Evolutionary conservation across 345 rosid species (phyloP).

Genomic region (Syzygium oleosum): DNA sequence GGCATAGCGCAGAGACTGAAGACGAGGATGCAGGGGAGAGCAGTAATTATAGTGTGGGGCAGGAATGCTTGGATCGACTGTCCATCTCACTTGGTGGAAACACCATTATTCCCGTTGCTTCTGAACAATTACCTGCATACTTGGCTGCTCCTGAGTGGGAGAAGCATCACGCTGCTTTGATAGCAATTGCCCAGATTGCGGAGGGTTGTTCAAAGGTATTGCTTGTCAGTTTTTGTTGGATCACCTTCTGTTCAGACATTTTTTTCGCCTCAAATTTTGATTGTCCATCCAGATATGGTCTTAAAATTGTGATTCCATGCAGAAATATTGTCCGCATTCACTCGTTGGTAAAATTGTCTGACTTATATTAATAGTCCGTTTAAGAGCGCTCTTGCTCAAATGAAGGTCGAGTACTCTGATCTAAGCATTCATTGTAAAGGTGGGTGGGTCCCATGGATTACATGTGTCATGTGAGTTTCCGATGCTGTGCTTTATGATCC

Average conservation of each 20-base stretch:
- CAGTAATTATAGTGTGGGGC: constrained; percentile 87
- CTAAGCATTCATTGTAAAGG: not conserved
- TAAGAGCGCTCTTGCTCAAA: not conserved
- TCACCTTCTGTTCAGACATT: not conserved
- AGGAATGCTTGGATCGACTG: constrained; percentile 95
- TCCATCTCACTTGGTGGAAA: constrained; percentile 96
- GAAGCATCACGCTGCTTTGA: constrained; percentile 94
- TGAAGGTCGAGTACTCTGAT: not conserved
- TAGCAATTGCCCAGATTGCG: constrained; percentile 97
- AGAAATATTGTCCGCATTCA: not conserved
- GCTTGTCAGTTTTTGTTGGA: not conserved
- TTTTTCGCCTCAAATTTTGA: not conserved
- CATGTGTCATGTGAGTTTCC: not conserved
- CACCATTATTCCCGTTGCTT: constrained; percentile 94
- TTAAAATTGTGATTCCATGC: not conserved
- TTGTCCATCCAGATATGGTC: not conserved
- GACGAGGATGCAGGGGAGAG: constrained; percentile 97
- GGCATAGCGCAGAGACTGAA: constrained; percentile 89
- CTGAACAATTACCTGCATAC: constrained; percentile 81
- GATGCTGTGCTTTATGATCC: not conserved
- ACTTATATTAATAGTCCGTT: not conserved
- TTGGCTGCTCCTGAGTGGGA: constrained; percentile 97
- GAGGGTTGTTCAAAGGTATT: constrained; percentile 97
- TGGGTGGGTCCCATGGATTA: not conserved
- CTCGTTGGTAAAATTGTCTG: not conserved